Percentiles rank a stretch among this genome's conserved stretches.
phyloP scores from a whole-genome alignment of 2,329 filamentous ascomycete species.

The Bipolaris bicolor region DNA sequence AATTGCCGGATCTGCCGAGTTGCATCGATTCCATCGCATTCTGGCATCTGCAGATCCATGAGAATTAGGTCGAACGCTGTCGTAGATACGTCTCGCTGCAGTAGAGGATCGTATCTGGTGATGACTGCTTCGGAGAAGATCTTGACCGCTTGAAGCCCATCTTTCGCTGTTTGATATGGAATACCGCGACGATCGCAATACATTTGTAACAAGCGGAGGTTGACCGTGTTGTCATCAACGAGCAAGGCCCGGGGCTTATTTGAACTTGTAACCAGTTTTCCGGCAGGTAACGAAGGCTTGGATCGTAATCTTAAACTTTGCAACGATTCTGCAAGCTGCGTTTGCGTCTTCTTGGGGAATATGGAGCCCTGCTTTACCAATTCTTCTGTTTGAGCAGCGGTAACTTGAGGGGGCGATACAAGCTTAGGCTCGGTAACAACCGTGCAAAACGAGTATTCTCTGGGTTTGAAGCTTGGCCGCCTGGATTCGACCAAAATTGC shows the following conservation, averaged over 20 bases:
- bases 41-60: slow-evolving; percentile 54
- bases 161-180: slow-evolving; percentile 47
- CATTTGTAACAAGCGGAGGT: slow-evolving; percentile 55
- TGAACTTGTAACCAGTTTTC: not conserved
- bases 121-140: slow-evolving; percentile 29
- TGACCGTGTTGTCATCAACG: slow-evolving; percentile 56
- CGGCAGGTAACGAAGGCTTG: not conserved
- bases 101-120: slow-evolving; percentile 10
- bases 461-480: not conserved
- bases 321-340: slow-evolving; percentile 20
- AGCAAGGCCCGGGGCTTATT: slow-evolving; percentile 44
- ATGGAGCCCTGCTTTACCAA: slow-evolving; percentile 9
- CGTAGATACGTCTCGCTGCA: slow-evolving; percentile 3
- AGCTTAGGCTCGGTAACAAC: slow-evolving; percentile 6
- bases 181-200: slow-evolving; percentile 53
- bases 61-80: slow-evolving; percentile 44
- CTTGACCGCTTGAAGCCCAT: slow-evolving; percentile 52
- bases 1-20: slow-evolving; percentile 43
- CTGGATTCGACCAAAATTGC: slow-evolving; percentile 17
- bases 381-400: not conserved
- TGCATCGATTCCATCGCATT: slow-evolving; percentile 48
- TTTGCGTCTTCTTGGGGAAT: slow-evolving; percentile 13
- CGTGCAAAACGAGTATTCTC: not conserved
- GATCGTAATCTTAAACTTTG: slow-evolving; percentile 12
- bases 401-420: not conserved